phyloP scores from a whole-genome alignment of 352 stramenopile species.

The Phytopythium ostracodes region DNA sequence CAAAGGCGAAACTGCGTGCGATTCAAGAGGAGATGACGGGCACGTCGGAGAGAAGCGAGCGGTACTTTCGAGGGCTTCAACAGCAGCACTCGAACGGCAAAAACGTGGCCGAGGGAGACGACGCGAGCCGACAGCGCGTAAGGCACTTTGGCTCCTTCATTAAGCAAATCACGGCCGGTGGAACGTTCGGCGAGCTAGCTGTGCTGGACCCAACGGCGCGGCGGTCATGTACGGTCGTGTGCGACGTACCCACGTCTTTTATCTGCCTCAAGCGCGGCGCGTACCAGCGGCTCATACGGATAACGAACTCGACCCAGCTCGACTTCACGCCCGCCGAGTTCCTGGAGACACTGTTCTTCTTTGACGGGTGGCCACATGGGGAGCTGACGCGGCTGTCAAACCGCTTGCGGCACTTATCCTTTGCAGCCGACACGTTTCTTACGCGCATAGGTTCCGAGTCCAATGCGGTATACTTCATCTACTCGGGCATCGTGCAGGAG shows the following conservation, averaged over 20 bases:
- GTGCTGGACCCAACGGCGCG: slow-evolving; percentile 76
- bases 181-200: slow-evolving; percentile 76
- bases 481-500: slow-evolving; percentile 72
- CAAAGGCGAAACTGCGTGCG: slow-evolving; percentile 37
- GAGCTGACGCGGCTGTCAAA: slow-evolving; percentile 72
- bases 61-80: slow-evolving; percentile 4
- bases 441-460: slow-evolving; percentile 65
- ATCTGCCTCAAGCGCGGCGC: slow-evolving; percentile 79
- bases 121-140: slow-evolving; percentile 20
- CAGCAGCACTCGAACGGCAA: background rate
- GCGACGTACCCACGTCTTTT: slow-evolving; percentile 68
- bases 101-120: slow-evolving; percentile 13
- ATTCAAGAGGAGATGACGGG: slow-evolving; percentile 16
- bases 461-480: slow-evolving; percentile 79
- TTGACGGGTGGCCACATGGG: slow-evolving; percentile 68
- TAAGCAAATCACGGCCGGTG: slow-evolving; percentile 67
- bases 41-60: background rate
- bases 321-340: slow-evolving; percentile 84
- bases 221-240: slow-evolving; percentile 72
- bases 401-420: slow-evolving; percentile 56
- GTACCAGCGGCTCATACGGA: slow-evolving; percentile 81
- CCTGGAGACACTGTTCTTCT: slow-evolving; percentile 78
- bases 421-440: slow-evolving; percentile 60
- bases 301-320: slow-evolving; percentile 74
- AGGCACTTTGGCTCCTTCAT: slow-evolving; percentile 68